Conservation (phyloP, 306 rosid species). For the peach (Prunus persica) region DNA sequence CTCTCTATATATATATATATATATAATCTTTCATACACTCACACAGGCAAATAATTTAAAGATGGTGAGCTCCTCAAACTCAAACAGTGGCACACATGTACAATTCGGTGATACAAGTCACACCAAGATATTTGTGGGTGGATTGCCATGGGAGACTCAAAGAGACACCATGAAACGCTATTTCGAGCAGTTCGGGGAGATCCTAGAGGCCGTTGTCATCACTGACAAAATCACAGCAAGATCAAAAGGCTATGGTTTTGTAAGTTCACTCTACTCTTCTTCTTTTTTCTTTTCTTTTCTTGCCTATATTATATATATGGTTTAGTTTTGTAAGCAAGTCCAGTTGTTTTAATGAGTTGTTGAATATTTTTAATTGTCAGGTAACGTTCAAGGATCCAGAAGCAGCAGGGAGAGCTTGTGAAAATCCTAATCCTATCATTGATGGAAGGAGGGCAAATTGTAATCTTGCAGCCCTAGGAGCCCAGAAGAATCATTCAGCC, state of each 20-base stretch:
- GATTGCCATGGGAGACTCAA: conserved; percentile 91
- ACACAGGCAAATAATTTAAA: background rate
- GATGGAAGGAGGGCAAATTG: conserved; percentile 86
- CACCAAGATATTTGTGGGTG: conserved; percentile 85
- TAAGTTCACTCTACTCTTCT: conserved; percentile 15
- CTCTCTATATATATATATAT: too few species aligned
- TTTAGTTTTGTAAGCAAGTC: too few species aligned
- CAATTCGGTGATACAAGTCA: conserved; percentile 78
- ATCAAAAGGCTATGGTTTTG: conserved; percentile 94
- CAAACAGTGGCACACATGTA: conserved; percentile 13
- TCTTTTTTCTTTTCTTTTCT: background rate
- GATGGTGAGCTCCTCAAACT: conserved; percentile 31
- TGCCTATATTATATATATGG: too few species aligned
- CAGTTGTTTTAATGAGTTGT: too few species aligned
- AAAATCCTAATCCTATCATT: conserved; percentile 63
- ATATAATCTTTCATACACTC: too few species aligned
- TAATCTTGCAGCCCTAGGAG: conserved; percentile 65
- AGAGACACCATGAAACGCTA: conserved; percentile 60
- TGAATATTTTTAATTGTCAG: conserved; percentile 19
- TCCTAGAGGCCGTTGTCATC: conserved; percentile 79
- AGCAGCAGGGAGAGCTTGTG: conserved; percentile 74
- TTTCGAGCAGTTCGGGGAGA: conserved; percentile 75
- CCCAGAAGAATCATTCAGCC: conserved; percentile 36
- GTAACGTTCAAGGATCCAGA: conserved; percentile 75
- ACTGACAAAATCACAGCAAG: conserved; percentile 62